These are phyloP conservation scores for Blastocystis sp. DNA, from an alignment of 352 stramenopile species.

Conservation along the genomic window DNA sequence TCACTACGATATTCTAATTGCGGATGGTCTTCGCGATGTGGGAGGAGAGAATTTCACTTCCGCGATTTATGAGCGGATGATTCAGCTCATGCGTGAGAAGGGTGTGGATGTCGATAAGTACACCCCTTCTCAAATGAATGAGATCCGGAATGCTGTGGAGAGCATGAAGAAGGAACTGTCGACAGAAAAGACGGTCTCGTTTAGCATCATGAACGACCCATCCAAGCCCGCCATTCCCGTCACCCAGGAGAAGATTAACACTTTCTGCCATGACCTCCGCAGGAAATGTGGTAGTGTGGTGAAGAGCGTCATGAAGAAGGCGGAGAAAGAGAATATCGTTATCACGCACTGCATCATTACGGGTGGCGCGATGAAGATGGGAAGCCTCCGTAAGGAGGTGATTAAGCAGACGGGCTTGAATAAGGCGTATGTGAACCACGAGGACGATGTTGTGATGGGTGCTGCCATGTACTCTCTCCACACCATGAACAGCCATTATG, in stretches of 20 bases:
- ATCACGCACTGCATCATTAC: neutral
- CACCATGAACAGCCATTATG: neutral
- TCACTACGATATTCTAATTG: slow-evolving; percentile 77
- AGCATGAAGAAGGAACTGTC: neutral
- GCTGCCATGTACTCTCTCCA: neutral
- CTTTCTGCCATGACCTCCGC: neutral
- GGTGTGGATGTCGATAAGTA: neutral
- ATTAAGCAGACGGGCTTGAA: neutral
- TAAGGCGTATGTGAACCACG: neutral
- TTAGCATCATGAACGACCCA: neutral
- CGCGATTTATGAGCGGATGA: neutral
- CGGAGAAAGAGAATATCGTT: neutral
- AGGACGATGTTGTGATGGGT: neutral
- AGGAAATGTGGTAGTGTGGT: neutral
- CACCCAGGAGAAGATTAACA: neutral
- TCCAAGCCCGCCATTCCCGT: neutral
- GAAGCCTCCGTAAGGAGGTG: neutral
- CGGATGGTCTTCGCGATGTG: slow-evolving; percentile 96
- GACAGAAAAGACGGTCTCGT: neutral
- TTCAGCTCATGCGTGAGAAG: neutral
- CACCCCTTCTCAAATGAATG: neutral
- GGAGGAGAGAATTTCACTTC: slow-evolving; percentile 93
- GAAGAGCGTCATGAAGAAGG: neutral
- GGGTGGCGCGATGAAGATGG: neutral
- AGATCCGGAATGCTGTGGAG: neutral